phyloP scores from a whole-genome alignment of 208 protist genomes.

The Phytomonas sp. region DNA sequence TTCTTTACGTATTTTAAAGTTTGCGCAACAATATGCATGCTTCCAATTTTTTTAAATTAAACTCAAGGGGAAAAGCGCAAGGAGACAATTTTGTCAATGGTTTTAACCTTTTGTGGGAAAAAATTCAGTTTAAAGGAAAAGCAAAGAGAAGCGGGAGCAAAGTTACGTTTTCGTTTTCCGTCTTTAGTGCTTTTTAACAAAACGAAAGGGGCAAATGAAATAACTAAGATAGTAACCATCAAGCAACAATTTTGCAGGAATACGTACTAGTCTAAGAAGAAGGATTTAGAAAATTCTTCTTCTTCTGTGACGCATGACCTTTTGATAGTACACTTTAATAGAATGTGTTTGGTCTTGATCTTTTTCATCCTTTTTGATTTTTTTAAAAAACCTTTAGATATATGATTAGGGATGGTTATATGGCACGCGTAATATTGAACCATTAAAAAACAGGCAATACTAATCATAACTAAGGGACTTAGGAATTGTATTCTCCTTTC shows the following conservation, averaged over 20 bases:
- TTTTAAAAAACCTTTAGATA: slow-evolving; percentile 2
- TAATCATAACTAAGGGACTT: not conserved
- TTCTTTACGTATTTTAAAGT: not conserved
- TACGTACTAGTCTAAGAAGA: too few species aligned
- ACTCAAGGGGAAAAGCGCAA: too few species aligned
- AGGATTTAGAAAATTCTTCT: not conserved
- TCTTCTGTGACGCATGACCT: not conserved
- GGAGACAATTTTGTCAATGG: too few species aligned
- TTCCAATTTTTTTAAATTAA: not conserved
- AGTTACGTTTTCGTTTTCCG: too few species aligned
- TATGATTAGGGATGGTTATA: not conserved
- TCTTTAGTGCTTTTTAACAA: too few species aligned
- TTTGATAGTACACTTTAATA: not conserved
- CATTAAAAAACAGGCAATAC: not conserved
- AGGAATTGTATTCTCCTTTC: not conserved
- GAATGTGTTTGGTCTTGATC: not conserved
- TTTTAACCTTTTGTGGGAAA: too few species aligned
- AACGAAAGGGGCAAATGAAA: too few species aligned
- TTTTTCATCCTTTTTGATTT: slow-evolving; percentile 10
- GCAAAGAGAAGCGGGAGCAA: too few species aligned
- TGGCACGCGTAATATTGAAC: not conserved
- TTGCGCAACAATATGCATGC: not conserved
- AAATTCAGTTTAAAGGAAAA: too few species aligned
- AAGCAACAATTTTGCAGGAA: too few species aligned
- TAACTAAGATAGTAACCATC: too few species aligned